These are phyloP conservation scores for Trypanosoma boissoni DNA, from an alignment of 208 protist species.

Conservation along the genomic window DNA sequence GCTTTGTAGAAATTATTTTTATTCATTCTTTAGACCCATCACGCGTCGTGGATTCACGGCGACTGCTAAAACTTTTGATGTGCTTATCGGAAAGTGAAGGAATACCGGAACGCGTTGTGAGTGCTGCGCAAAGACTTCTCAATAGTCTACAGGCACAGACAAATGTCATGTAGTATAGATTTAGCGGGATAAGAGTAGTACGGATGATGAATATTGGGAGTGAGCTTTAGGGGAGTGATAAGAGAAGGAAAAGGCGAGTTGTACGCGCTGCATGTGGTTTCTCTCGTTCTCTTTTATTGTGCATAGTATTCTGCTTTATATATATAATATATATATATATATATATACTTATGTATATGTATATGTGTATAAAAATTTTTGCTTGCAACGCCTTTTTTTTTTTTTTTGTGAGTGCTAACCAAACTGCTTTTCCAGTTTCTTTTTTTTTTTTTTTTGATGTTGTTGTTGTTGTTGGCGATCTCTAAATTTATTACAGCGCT, in stretches of 20 bases:
- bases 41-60: slow-evolving; percentile 19
- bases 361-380: background rate
- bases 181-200: background rate
- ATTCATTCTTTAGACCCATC: slow-evolving; percentile 14
- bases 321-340: background rate
- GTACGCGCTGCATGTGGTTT: background rate
- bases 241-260: background rate
- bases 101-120: background rate
- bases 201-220: background rate
- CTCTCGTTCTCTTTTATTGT: background rate
- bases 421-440: too few relatives aligned
- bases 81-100: slow-evolving; percentile 3
- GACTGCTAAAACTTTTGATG: slow-evolving; percentile 17
- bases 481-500: background rate
- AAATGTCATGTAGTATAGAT: slow-evolving; percentile 9
- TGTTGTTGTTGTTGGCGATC: background rate
- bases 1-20: slow-evolving; percentile 27
- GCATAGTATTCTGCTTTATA: background rate
- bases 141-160: slow-evolving; percentile 26
- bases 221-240: background rate
- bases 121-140: slow-evolving; percentile 20
- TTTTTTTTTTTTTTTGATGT: background rate
- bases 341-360: background rate
- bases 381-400: background rate
- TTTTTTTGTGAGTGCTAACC: too few relatives aligned